These are phyloP conservation scores for Priceomyces fermenticarens DNA, from an alignment of 805 yeast genomes.

Conservation along the genomic window DNA sequence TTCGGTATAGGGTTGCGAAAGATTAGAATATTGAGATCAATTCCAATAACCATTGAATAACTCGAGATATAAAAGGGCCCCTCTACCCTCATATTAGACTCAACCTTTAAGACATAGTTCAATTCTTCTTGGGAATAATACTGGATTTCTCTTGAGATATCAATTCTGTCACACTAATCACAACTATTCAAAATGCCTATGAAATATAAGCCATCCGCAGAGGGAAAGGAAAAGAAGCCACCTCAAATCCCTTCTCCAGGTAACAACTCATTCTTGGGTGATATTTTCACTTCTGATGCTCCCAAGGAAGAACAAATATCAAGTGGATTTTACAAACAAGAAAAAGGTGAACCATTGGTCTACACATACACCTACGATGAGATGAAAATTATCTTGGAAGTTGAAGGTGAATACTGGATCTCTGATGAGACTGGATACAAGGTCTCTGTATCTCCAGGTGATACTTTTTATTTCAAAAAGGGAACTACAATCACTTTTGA, in stretches of 20 bases:
- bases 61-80: too few relatives aligned
- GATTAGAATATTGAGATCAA: too few relatives aligned
- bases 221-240: conserved; percentile 53
- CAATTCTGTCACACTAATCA: conserved; percentile 8
- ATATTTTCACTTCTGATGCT: conserved; percentile 58
- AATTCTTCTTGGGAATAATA: too few relatives aligned
- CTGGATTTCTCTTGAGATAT: too few relatives aligned
- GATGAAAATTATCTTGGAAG: conserved; percentile 67
- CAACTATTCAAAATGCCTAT: conserved; percentile 43
- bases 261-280: conserved; percentile 68
- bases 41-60: too few relatives aligned
- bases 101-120: too few relatives aligned
- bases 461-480: conserved; percentile 62
- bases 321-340: conserved; percentile 70
- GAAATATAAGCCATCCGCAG: conserved; percentile 49
- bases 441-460: conserved; percentile 60
- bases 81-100: too few relatives aligned
- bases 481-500: conserved; percentile 62
- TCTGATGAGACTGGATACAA: conserved; percentile 62
- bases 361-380: conserved; percentile 64
- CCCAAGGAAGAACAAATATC: conserved; percentile 58
- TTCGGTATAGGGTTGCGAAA: too few relatives aligned
- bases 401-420: conserved; percentile 61
- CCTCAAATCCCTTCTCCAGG: conserved; percentile 63
- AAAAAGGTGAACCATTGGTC: conserved; percentile 65